Evolutionary conservation across 441 rosid species (phyloP), one percentile per base, ranked within the genome.

Genomic region (Monsonia emarginata): DNA sequence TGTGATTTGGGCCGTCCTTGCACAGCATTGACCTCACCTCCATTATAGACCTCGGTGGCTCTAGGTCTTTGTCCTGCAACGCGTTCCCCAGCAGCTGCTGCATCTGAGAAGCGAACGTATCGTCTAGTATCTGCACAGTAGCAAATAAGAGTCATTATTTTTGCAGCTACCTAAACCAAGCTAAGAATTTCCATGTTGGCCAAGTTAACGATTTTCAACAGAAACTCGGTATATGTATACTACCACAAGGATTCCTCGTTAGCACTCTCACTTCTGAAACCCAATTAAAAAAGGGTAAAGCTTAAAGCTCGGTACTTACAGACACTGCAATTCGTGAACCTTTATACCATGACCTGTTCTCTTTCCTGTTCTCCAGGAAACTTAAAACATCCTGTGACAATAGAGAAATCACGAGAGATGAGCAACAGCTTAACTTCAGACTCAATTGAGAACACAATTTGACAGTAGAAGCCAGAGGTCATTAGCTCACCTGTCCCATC

Each of bases 11-110:
- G 0, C 85, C 71, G 71, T 94, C 97, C 79, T 88, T 86, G 75
- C 98, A 85, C 38, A 95, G 97, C 72, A 95, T 95, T 4, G 98
- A 91, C 61, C 98, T 86, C 72, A 96, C 96, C 79, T 95, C 98
- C 3, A 86, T 75, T 32, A 95, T 93, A 0, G 98, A 95, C 24
- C 96, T 88, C 31, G 97, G 97, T 28, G 97, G 83, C 72, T 91
- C 96, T 9, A 90, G 60, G 69, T 93, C 98, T 63, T 86, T 93
- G 40, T 93, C 98, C 61, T 90, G 96, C 73, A 93, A 69, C 22
- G 83, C 80, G 75, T 93, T 93, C 72, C 98, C 96, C 50, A 83
- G 79, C 67, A 87, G 75, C 63, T 91, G 76, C 68, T 93, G 97
- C 98, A 90, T 87, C 68, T 93, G 95, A 21, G 96, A 90, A 62